Evolutionary conservation across 805 yeast species (phyloP).

Genomic region (Saccharomyces kudriavzevii): DNA sequence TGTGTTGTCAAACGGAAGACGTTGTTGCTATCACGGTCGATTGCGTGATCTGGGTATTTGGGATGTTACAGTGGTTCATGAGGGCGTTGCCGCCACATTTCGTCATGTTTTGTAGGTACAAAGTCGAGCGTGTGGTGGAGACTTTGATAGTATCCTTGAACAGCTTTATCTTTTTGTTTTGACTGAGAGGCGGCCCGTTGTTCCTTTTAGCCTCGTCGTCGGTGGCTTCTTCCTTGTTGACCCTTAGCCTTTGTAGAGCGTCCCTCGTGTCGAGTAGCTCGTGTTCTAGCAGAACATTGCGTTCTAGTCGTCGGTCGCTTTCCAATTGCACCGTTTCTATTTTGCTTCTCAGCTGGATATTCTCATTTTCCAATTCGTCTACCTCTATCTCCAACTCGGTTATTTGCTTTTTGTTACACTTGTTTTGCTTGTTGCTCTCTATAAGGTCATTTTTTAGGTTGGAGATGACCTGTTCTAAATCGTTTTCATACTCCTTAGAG

Average conservation of each 20-base stretch:
- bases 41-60: conserved; percentile 3
- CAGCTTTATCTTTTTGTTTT: background rate
- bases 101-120: conserved; percentile 4
- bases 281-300: conserved; percentile 16
- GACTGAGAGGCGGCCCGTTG: background rate
- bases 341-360: conserved; percentile 6
- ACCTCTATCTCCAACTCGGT: conserved; percentile 12
- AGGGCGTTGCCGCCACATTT: background rate
- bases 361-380: conserved; percentile 16
- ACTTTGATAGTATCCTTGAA: conserved; percentile 3
- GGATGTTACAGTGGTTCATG: background rate
- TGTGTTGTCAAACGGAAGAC: background rate
- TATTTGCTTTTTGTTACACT: conserved; percentile 1
- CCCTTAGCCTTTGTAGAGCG: background rate
- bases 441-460: conserved; percentile 6
- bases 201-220: background rate
- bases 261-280: conserved; percentile 12
- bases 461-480: conserved; percentile 14
- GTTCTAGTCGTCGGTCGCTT: conserved; percentile 14
- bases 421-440: background rate
- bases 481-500: conserved; percentile 17
- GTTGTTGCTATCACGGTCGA: conserved; percentile 6
- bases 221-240: background rate
- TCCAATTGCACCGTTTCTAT: conserved; percentile 6
- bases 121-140: conserved; percentile 6